Evolutionary conservation across 208 protist species (phyloP), one percentile per base, ranked within the genome.

Genomic region (Wallacemonas sp.): DNA sequence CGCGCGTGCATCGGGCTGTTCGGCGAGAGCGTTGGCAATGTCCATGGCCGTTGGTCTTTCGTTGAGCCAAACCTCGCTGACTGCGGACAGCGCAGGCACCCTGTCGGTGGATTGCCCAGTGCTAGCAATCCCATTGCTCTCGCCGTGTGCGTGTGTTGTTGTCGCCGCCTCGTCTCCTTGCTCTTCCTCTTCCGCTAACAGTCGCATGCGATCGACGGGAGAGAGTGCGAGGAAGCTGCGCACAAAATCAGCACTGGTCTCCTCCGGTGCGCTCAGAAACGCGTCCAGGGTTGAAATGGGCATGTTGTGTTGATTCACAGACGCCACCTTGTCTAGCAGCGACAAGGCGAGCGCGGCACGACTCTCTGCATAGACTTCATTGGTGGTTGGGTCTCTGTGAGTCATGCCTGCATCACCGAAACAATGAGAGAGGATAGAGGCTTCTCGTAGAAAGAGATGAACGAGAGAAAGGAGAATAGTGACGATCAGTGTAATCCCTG

Each of bases 251-350:
- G 65, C 32, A 0, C 63, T 68, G 12, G 68, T 60, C 27, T 81
- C 75, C 43, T 81, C 65, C 17, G 6, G 61, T 12, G 47, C 63
- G 21, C 67, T 61, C 38, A 76, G 21, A 39, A 81, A 81, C 0
- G 66, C 75, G 32, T 72, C 75, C 27, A 81, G 63, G 11, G 63
- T 48, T n/a, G n/a, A n/a, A n/a, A n/a, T n/a, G n/a, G 47, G 39
- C 58, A 1, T 41, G 36, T 41, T 6, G 9, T 41, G 36, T 17
- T 17, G 36, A 41, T 14, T 6, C 36, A 17, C 9, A 41, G 36
- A 14, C 36, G n/a, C n/a, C n/a, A n/a, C n/a, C n/a, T 16, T 33
- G 30, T 19, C 52, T 2, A 58, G 52, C 30, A 58, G 17, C 6
- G 30, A 43, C 26, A 58, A 4, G 4, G 52, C 8, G 2, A 58